Percentiles rank a stretch among this genome's conserved stretches.
phyloP scores from a whole-genome alignment of 805 yeast genomes.

The Sugiyamaella mastotermitis region DNA sequence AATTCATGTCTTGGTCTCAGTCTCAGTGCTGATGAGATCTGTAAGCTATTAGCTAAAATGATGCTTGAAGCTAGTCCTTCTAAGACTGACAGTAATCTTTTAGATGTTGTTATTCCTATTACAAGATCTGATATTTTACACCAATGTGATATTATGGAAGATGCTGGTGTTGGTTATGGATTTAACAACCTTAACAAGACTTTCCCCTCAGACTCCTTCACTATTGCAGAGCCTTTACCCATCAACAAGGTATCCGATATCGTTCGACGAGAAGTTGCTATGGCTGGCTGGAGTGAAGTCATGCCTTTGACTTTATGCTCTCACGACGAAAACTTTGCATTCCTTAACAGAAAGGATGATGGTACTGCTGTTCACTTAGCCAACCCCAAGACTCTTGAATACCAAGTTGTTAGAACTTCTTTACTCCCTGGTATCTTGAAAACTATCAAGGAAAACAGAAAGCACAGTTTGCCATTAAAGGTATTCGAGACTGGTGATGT shows the following conservation, averaged over 20 bases:
- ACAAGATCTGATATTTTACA: slow-evolving; percentile 95
- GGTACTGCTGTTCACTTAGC: slow-evolving; percentile 80
- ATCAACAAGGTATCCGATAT: slow-evolving; percentile 89
- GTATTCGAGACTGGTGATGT: slow-evolving; percentile 96
- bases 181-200: slow-evolving; percentile 81
- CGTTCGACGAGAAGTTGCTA: slow-evolving; percentile 82
- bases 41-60: slow-evolving; percentile 70
- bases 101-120: slow-evolving; percentile 75
- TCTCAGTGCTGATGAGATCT: slow-evolving; percentile 61
- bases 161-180: slow-evolving; percentile 94
- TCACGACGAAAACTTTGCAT: slow-evolving; percentile 93
- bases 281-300: slow-evolving; percentile 94
- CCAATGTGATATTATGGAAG: slow-evolving; percentile 98
- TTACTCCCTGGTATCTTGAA: slow-evolving; percentile 91
- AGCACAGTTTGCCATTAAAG: slow-evolving; percentile 88
- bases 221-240: slow-evolving; percentile 82
- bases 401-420: slow-evolving; percentile 95
- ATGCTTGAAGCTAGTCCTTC: slow-evolving; percentile 61
- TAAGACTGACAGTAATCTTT: slow-evolving; percentile 38
- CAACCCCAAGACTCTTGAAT: slow-evolving; percentile 94
- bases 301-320: slow-evolving; percentile 93
- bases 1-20: slow-evolving; percentile 89
- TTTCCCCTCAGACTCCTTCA: slow-evolving; percentile 68
- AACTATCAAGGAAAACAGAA: slow-evolving; percentile 92
- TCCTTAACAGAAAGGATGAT: slow-evolving; percentile 69